These are phyloP conservation scores for Imleria badia DNA, from an alignment of 768 basidiomycete genomes.

Conservation along the genomic window DNA sequence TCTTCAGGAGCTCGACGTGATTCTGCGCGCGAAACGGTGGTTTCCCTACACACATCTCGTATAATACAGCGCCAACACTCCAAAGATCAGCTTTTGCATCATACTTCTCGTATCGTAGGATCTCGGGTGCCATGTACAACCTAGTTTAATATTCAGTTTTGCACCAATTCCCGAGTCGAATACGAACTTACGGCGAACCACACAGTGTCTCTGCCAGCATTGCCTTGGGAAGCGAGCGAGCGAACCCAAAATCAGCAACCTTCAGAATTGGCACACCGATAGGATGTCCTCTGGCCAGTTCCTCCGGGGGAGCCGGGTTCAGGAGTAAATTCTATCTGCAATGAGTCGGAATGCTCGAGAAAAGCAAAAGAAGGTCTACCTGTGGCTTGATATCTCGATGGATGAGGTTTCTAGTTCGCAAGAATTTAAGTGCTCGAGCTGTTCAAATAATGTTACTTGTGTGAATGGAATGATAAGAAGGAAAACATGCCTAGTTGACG, in stretches of 20 bases:
- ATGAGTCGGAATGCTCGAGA: conserved; percentile 5
- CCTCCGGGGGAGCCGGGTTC: conserved; percentile 75
- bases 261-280: conserved; percentile 93
- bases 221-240: conserved; percentile 84
- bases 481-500: conserved; percentile 73
- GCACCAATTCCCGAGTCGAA: neutral
- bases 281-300: conserved; percentile 85
- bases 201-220: conserved; percentile 98
- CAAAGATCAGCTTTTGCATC: conserved; percentile 97
- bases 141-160: conserved; percentile 37
- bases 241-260: conserved; percentile 98
- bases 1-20: conserved; percentile 91
- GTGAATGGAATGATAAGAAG: neutral
- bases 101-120: conserved; percentile 94
- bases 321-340: conserved; percentile 77
- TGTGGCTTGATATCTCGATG: conserved; percentile 98
- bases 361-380: conserved; percentile 34
- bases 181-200: conserved; percentile 81
- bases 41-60: conserved; percentile 91
- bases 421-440: conserved; percentile 93
- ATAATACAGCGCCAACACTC: conserved; percentile 97
- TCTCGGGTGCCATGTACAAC: conserved; percentile 99
- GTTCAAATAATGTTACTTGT: conserved; percentile 2
- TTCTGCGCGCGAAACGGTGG: conserved; percentile 96
- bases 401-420: conserved; percentile 84